Conservation (phyloP, 2,329 filamentous ascomycete genomes). For the Talaromyces sp. region DNA sequence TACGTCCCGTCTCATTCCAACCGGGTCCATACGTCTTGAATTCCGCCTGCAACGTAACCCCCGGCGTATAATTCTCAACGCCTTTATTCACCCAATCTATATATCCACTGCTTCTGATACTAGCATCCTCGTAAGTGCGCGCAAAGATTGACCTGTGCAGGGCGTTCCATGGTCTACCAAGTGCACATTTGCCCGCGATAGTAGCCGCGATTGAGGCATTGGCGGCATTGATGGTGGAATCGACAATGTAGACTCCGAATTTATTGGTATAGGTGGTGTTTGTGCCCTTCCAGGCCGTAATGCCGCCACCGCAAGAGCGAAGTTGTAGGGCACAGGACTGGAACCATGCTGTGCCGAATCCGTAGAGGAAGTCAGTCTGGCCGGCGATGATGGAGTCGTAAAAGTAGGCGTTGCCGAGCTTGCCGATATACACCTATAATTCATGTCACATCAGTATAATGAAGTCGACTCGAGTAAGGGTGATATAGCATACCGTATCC, state of each 20-base stretch:
- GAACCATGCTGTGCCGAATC: constrained; percentile 64
- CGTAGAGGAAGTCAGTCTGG: constrained; percentile 67
- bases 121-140: constrained; percentile 54
- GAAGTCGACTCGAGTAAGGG: background rate
- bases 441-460: background rate
- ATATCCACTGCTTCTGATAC: constrained; percentile 54
- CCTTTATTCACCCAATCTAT: constrained; percentile 49
- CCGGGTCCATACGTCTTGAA: constrained; percentile 54
- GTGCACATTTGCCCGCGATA: constrained; percentile 50
- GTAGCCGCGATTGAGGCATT: constrained; percentile 46
- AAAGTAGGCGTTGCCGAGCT: constrained; percentile 65
- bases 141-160: constrained; percentile 58
- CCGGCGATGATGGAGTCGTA: constrained; percentile 60
- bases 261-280: constrained; percentile 66
- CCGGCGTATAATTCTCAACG: constrained; percentile 38
- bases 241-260: constrained; percentile 63
- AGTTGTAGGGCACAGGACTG: constrained; percentile 54
- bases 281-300: constrained; percentile 67
- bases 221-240: constrained; percentile 53
- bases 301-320: constrained; percentile 62
- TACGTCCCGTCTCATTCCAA: constrained; percentile 50
- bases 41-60: constrained; percentile 56
- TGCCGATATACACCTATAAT: constrained; percentile 57
- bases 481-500: constrained; percentile 51
- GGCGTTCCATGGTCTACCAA: constrained; percentile 63